Conservation (phyloP, 2,329 filamentous ascomycete species). For the Beauveria caledonica region DNA sequence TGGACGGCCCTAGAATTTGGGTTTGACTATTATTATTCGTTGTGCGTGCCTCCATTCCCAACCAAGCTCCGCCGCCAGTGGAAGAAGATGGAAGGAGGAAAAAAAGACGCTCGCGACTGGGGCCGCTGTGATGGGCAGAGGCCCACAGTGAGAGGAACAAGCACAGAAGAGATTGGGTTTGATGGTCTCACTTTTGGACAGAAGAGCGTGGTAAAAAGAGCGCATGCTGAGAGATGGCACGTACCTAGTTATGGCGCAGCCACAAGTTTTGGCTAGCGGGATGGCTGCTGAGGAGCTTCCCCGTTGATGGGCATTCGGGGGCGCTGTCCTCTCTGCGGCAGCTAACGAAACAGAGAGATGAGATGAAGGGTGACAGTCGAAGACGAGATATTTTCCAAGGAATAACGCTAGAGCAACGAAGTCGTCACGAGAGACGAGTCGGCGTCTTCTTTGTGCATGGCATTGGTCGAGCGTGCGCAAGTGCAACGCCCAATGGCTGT, state of each 20-base stretch:
- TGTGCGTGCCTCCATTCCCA: not conserved
- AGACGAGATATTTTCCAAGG: not conserved
- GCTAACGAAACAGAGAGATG: not conserved
- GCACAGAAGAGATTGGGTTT: not conserved
- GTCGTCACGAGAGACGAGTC: constrained; percentile 1
- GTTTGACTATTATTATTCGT: not conserved
- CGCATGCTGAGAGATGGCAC: not conserved
- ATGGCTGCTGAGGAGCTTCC: not conserved
- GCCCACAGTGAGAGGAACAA: not conserved
- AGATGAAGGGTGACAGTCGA: not conserved
- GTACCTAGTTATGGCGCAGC: not conserved
- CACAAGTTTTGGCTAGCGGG: constrained; percentile 6
- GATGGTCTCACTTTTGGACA: not conserved
- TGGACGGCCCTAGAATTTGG: not conserved
- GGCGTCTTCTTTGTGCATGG: constrained; percentile 2
- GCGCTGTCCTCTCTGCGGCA: not conserved
- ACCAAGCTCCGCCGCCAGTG: not conserved
- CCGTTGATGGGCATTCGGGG: not conserved
- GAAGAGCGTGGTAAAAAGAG: not conserved
- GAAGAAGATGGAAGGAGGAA: not conserved
- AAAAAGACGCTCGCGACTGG: not conserved
- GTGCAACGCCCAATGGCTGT: constrained; percentile 5
- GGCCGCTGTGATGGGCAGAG: not conserved
- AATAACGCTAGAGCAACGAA: not conserved
- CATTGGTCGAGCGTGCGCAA: constrained; percentile 8